These are phyloP conservation scores for Solanum hybrid DNA, from an alignment of 305 asterid species.

Conservation along the genomic window DNA sequence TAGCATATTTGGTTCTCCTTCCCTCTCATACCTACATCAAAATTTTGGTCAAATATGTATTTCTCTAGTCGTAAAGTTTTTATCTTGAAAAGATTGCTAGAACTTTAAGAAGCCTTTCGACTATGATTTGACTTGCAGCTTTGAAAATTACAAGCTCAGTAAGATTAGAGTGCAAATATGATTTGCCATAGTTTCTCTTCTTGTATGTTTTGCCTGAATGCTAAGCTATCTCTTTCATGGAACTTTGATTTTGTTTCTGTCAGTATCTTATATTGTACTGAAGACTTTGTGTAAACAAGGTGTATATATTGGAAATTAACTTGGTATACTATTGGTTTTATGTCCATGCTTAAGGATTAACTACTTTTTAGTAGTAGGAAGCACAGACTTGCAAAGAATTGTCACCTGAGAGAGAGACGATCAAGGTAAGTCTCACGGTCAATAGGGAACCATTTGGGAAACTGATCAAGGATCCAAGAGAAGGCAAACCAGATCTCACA, in stretches of 20 bases:
- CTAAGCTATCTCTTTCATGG: neutral
- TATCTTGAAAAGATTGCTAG: neutral
- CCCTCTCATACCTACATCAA: slow-evolving; percentile 72
- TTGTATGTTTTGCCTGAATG: neutral
- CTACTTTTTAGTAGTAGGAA: neutral
- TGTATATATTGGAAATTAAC: neutral
- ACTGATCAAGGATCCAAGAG: slow-evolving; percentile 99
- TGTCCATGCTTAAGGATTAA: neutral
- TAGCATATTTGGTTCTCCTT: slow-evolving; percentile 91
- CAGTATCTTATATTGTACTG: neutral
- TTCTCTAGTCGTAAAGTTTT: neutral
- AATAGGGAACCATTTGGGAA: slow-evolving; percentile 96
- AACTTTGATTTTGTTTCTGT: neutral
- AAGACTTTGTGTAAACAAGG: neutral
- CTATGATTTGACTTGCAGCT: neutral
- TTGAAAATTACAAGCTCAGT: neutral
- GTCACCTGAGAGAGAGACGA: slow-evolving; percentile 88
- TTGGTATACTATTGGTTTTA: neutral
- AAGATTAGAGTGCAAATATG: neutral
- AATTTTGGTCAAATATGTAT: slow-evolving; percentile 7
- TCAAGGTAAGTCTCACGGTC: slow-evolving; percentile 94
- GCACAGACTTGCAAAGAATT: neutral
- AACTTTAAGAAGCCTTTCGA: neutral
- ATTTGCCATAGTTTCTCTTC: neutral
- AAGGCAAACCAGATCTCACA: slow-evolving; percentile 98